Percentiles rank a stretch among this genome's conserved stretches.
These are phyloP conservation scores for Aureobasidium melanogenum DNA, from an alignment of 2,329 filamentous ascomycete species.

Conservation along the genomic window DNA sequence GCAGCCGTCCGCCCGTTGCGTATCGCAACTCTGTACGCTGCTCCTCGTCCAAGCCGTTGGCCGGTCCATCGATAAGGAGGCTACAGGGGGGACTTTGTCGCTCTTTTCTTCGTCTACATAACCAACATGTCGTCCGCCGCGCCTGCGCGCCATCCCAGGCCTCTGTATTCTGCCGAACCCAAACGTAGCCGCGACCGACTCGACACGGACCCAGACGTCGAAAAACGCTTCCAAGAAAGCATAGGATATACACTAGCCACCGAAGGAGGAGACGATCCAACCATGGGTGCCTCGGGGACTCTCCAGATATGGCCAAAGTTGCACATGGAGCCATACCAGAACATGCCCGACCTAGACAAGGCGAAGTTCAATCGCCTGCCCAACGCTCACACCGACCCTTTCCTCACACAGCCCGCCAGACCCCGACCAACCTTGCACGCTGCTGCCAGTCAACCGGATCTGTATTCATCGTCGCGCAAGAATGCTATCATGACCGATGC, in stretches of 20 bases:
- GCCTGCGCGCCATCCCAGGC: background rate
- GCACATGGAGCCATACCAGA: constrained; percentile 14
- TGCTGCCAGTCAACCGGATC: background rate
- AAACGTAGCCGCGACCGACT: background rate
- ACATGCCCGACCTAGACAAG: constrained; percentile 11
- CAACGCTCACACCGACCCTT: constrained; percentile 1
- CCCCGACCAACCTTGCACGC: constrained; percentile 17
- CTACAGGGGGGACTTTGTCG: background rate
- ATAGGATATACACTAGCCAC: constrained; percentile 10
- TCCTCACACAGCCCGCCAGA: background rate
- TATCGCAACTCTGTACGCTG: background rate
- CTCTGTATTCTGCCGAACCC: background rate
- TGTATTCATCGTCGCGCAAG: constrained; percentile 23
- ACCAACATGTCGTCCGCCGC: background rate
- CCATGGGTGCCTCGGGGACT: constrained; percentile 6
- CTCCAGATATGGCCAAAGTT: constrained; percentile 13
- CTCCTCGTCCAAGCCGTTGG: background rate
- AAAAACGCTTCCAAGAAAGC: constrained; percentile 7
- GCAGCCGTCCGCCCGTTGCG: background rate
- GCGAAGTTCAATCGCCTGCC: constrained; percentile 13
- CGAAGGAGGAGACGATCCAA: background rate
- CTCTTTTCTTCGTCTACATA: background rate
- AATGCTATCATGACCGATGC: constrained; percentile 14
- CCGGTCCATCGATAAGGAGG: constrained; percentile 10
- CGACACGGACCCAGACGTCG: background rate